A percentile compares a stretch with the other conserved stretches of the same genome.
Conservation (phyloP, 2,329 filamentous ascomycete genomes). For the Colletotrichum spinosum region DNA sequence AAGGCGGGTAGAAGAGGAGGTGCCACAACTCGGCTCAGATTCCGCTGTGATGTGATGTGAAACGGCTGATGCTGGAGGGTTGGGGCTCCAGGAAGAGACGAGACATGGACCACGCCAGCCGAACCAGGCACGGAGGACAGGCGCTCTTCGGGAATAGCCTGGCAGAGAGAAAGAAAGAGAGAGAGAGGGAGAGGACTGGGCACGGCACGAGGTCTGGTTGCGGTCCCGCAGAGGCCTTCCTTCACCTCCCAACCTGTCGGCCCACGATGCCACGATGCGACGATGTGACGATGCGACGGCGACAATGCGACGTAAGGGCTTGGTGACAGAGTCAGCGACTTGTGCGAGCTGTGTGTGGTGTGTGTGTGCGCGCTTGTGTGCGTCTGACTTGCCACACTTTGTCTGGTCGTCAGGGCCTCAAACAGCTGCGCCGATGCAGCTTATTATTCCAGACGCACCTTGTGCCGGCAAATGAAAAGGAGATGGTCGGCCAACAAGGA, state of each 20-base stretch:
- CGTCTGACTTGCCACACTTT: slow-evolving; percentile 34
- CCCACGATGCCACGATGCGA: slow-evolving; percentile 13
- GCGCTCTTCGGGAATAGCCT: slow-evolving; percentile 31
- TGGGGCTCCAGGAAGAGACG: slow-evolving; percentile 28
- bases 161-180: not conserved
- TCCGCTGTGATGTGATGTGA: slow-evolving; percentile 37
- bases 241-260: slow-evolving; percentile 2
- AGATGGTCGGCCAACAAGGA: slow-evolving; percentile 26
- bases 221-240: slow-evolving; percentile 27
- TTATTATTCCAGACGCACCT: slow-evolving; percentile 20
- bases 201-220: slow-evolving; percentile 21
- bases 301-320: slow-evolving; percentile 18
- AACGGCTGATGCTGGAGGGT: slow-evolving; percentile 36
- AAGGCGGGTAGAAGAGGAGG: slow-evolving; percentile 36
- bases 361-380: slow-evolving; percentile 30
- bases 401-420: slow-evolving; percentile 26
- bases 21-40: slow-evolving; percentile 34
- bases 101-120: slow-evolving; percentile 17
- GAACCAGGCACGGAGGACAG: slow-evolving; percentile 30
- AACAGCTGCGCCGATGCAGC: slow-evolving; percentile 23
- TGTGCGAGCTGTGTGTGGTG: slow-evolving; percentile 35
- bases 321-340: slow-evolving; percentile 33
- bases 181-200: not conserved
- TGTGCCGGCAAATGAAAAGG: slow-evolving; percentile 30
- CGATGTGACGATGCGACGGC: no score